Base-by-base conservation (phyloP, 2,329 filamentous ascomycete genomes). In the Incumbomyces lentus region DNA sequence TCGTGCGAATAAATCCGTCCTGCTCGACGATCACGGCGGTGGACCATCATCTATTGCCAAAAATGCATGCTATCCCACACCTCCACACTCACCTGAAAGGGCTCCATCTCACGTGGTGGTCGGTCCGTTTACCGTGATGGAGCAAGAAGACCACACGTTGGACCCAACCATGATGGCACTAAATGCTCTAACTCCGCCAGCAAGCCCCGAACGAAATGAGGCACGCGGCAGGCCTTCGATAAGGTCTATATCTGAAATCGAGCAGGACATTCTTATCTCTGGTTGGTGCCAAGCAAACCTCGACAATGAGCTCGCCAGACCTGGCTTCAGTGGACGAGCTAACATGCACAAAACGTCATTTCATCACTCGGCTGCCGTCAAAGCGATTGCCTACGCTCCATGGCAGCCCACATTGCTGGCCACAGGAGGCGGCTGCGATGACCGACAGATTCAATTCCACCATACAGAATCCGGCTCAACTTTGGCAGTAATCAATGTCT, bases 381-480 rank as follows among this genome's bases (percentile, higher is more conserved):
- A 98, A 65, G 92, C 92, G 29, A 92, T 96, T 56, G 88, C 92
- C 1, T 96, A 96, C 65, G 94, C 90, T 52, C 90, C 92, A 0
- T 98, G 89, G 90, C 84, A 90, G 47, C 78, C 84, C 18, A 84
- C 83, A 2, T 74, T 98, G 3, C 67, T 98, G 33, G 92, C 92
- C 12, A 93, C 90, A 1, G 88, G 92, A 2, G 90, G 92, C 33
- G 92, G 92, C 18, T 90, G 86, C 38, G 94, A 93, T 59, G 90
- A 98, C 67, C 86, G 87, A 57, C 87, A 87, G 62, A 95, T 98
- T 48, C 89, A 94, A 66, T 98, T 98, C 69, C 95, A 84, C 64
- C 89, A 96, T 64, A 84, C 86, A 1, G 74, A 75, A 16, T 89
- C 88, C 0, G 92, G 90, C 3, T 79, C 86, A 2, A 81, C 81